A percentile compares a stretch with the other conserved stretches of the same genome.
These are phyloP conservation scores for Mesostigma viride DNA, from an alignment of 139 green algal species.

Conservation along the genomic window DNA sequence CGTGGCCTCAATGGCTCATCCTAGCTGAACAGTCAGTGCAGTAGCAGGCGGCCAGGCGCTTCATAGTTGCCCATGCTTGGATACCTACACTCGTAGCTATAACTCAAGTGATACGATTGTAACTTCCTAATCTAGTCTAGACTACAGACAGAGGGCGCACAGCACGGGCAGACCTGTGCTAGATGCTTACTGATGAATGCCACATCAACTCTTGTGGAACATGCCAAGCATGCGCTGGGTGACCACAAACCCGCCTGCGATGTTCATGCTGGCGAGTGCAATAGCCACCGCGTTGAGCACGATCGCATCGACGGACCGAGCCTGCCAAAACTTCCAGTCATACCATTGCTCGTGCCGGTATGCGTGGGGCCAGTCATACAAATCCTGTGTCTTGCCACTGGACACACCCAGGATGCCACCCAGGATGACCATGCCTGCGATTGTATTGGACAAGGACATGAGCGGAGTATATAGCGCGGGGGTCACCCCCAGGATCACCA, in stretches of 20 bases:
- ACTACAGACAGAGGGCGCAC: too few species aligned
- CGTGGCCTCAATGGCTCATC: too few species aligned
- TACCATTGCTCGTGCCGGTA: too few species aligned
- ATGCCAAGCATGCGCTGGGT: constrained; percentile 82
- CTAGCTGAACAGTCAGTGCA: too few species aligned
- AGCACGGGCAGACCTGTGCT: too few species aligned
- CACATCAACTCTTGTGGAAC: constrained; percentile 47
- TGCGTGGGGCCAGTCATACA: too few species aligned
- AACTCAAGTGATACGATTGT: too few species aligned
- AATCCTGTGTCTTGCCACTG: not conserved
- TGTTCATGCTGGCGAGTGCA: constrained; percentile 62
- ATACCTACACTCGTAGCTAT: too few species aligned
- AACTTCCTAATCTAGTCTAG: too few species aligned
- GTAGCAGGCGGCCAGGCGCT: too few species aligned
- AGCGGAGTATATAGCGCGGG: constrained; percentile 79
- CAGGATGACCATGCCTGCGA: constrained; percentile 43
- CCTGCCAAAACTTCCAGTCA: not conserved
- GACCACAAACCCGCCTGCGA: constrained; percentile 78
- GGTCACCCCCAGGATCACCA: constrained; percentile 59
- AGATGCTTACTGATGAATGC: too few species aligned
- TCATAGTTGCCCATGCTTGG: too few species aligned
- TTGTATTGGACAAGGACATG: constrained; percentile 88
- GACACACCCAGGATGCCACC: constrained; percentile 19
- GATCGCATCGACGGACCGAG: not conserved
- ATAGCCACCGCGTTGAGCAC: constrained; percentile 56